Base-by-base conservation (phyloP, 106 monocot genomes). In the Dendrobium nobile region DNA sequence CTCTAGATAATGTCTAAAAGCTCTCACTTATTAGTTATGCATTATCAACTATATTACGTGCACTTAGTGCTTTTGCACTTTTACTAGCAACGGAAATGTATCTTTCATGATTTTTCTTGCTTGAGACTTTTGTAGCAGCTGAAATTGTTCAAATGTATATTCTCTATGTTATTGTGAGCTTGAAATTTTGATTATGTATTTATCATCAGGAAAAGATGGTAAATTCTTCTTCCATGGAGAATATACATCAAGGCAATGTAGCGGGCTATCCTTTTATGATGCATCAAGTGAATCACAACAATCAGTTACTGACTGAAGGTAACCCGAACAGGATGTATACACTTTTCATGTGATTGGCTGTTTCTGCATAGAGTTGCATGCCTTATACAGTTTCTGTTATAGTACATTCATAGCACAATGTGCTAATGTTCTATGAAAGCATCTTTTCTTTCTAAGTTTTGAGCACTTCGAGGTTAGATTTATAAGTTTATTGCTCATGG, bases 261-360 rank as follows among this genome's bases (percentile, higher is more conserved):
- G 72, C 65, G 31, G 76, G 82, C 54, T 87, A 82, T 82, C 68
- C 89, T 67, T 82, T 75, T 70, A 70, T 88, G 82, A 75, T 80
- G 81, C 82, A 84, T 72, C 80, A 78, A 41, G 10, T 43, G 54
- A 84, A 86, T 48, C 59, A 87, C n/a, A 82, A 73, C 45, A 84
- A 86, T 80, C 77, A 67, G 47, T 72, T 86, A 80, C 54, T 81
- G 47, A 80, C 51, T 75, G 84, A 83, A 89, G 88, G 92, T 92
- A 51, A 54, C 64, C 85, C 44, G 44, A 42, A 44, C 22, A 5
- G 5, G 56, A 8, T 61, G 19, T 51, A 13, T 61, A 61, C 10
- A 7, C 4, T 70, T 43, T 74, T 74, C 78, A 78, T 41, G 26
- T 41, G 70, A 70, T 70, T 59, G 10, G 11, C 19, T 51, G 27